Base-by-base conservation (phyloP, 1,284 basidiomycete genomes). In the Testicularia cyperi region DNA sequence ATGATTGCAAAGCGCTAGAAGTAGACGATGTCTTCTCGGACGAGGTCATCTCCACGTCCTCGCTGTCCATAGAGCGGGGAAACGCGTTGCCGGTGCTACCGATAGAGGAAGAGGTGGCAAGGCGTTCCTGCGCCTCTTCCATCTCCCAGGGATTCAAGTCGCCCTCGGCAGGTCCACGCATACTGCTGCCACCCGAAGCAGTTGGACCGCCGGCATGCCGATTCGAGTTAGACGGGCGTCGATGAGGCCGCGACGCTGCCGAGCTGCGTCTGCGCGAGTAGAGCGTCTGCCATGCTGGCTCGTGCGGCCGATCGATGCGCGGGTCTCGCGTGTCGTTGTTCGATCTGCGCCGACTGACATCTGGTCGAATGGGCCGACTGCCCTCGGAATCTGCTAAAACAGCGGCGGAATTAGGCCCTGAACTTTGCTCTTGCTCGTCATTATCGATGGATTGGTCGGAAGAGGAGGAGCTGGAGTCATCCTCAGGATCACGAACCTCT, bases 121-220 rank as follows among this genome's bases (percentile, higher is more conserved):
- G 32, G 1, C 54, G 33, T 21, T 57, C 60, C 21, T 64, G 60
- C 10, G 54, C 60, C 18, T 57, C 54, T 34, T 46, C 38, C 54
- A 64, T 53, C n/a, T 64, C 54, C 60, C 60, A 64, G 3, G 60
- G 54, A 22, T 64, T 54, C 19, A 64, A 34, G 13, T 64, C 60
- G 34, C 54, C 60, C 31, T 58, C 60, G 13, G 44, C 21, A 4
- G 54, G 60, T 27, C 60, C 30, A 32, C 30, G 9, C 25, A 27
- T 9, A 9, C 25, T 13, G 30, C 30, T 10, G 18, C 30, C 8
- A 13, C 30, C 10, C 26, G 26, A 27, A 27, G n/a, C 26, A n/a
- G 30, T 32, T 32, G 30, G 10, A 9, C 8, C 18, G 10, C 13
- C 8, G 13, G 9, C 8, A 8, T 13, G 16, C 18, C 9, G 30